Conservation (phyloP, 2,329 filamentous ascomycete genomes). For the Leptographium radiaticola region DNA sequence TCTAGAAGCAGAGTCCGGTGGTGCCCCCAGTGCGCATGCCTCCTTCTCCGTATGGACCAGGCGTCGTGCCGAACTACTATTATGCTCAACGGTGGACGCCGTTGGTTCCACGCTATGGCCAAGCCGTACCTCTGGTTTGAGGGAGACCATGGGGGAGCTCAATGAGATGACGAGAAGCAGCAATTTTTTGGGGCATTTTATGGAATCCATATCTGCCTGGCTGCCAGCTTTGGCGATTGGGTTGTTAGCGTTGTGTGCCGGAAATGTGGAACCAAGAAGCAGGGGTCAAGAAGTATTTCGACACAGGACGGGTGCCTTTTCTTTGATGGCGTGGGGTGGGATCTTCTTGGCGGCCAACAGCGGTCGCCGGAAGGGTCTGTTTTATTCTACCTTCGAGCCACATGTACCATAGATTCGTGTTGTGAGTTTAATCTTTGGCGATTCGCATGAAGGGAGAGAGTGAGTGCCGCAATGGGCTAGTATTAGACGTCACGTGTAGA, state of each 20-base stretch:
- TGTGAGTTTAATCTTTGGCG: not conserved
- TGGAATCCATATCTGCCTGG: not conserved
- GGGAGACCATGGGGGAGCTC: not conserved
- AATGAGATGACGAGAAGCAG: not conserved
- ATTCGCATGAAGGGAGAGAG: not conserved
- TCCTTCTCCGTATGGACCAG: not conserved
- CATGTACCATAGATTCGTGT: constrained; percentile 8
- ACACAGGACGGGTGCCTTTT: not conserved
- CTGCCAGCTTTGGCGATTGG: not conserved
- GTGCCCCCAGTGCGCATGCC: constrained; percentile 1
- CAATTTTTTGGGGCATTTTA: not conserved
- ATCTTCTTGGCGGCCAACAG: not conserved
- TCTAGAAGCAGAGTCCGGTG: constrained; percentile 27
- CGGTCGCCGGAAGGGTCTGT: not conserved
- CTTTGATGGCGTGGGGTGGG: constrained; percentile 1
- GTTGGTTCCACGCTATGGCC: not conserved
- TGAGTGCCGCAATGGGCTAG: not conserved
- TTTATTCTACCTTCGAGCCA: not conserved
- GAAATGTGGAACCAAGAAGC: not conserved
- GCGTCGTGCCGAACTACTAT: not conserved
- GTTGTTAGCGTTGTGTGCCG: not conserved
- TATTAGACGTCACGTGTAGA: not conserved
- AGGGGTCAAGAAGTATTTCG: not conserved
- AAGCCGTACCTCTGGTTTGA: not conserved
- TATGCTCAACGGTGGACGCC: not conserved